Base-by-base conservation (phyloP, 192 early-diverging fungal species). In the Lobosporangium transversale region DNA sequence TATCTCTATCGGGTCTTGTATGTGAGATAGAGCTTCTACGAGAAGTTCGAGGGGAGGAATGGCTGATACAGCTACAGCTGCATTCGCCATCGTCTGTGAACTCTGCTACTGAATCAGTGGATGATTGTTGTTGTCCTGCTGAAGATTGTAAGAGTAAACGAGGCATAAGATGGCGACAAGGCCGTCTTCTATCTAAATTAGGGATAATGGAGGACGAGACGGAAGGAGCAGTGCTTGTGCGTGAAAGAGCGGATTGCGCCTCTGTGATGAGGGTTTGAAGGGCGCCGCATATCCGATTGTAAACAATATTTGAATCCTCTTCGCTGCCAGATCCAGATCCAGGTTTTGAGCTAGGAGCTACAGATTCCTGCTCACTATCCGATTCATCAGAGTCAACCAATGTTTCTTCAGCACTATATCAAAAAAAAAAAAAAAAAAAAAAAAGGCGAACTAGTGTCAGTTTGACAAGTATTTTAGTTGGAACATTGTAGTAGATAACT, bases 381-480 rank as follows among this genome's bases (percentile, higher is more conserved):
- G 62, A 63, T 21, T 76, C 65, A 3, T 76, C 73, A 3, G 73
- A 76, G 0, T 65, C 73, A 9, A 76, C 53, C 29, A 76, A 24
- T 8, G 73, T 76, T 26, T 65, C 73, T 26, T 76, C 73, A 6
- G 73, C 73, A 67, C 73, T 76, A 62, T 8, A n/a, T n/a, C n/a
- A n/a, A n/a, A n/a, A n/a, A n/a, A n/a, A n/a, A n/a, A n/a, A n/a
- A n/a, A n/a, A n/a, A n/a, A n/a, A n/a, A n/a, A n/a, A n/a, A n/a
- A n/a, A n/a, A n/a, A n/a, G n/a, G n/a, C n/a, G n/a, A n/a, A n/a
- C n/a, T n/a, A n/a, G n/a, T n/a, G n/a, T n/a, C 1, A n/a, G 5
- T 10, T 48, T 17, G 23, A 10, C 23, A 48, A 15, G 23, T 17
- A 48, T 48, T 5, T 17, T 20, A 17, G 23, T 4, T 20, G 7